These are phyloP conservation scores for Coffea canephora DNA, from an alignment of 257 asterid genomes.

Conservation along the genomic window DNA sequence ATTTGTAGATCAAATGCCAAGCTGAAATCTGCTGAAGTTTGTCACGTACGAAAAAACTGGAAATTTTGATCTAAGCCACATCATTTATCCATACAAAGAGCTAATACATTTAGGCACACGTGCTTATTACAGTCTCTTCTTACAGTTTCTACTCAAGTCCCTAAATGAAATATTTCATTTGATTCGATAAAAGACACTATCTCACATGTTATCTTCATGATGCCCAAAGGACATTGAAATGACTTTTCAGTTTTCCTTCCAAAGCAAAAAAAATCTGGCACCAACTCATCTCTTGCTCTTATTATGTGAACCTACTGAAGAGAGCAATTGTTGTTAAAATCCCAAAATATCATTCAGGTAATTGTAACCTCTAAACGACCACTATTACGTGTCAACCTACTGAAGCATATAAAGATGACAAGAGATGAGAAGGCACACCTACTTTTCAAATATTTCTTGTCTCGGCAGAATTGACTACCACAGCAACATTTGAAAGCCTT, in stretches of 20 bases:
- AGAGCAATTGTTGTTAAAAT: background rate
- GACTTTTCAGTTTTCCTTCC: background rate
- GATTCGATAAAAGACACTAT: background rate
- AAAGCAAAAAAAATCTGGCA: background rate
- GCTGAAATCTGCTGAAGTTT: no score
- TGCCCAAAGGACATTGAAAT: background rate
- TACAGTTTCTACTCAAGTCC: background rate
- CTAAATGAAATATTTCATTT: background rate
- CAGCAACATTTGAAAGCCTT: conserved; percentile 49
- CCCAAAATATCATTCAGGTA: background rate
- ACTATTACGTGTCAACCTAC: background rate
- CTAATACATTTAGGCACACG: background rate
- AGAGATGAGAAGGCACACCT: conserved; percentile 11
- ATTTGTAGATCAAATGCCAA: no score
- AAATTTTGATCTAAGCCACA: no score
- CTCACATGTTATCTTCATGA: background rate
- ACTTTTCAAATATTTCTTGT: conserved; percentile 27
- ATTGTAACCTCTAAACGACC: background rate
- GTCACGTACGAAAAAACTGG: background rate
- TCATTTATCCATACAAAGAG: background rate
- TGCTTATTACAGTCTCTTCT: background rate
- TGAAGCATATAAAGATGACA: background rate
- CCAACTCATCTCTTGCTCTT: background rate
- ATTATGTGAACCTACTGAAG: background rate
- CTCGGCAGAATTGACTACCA: conserved; percentile 47